These are phyloP conservation scores for Calocybe gangraenosa DNA, from an alignment of 768 basidiomycete species.

Conservation along the genomic window DNA sequence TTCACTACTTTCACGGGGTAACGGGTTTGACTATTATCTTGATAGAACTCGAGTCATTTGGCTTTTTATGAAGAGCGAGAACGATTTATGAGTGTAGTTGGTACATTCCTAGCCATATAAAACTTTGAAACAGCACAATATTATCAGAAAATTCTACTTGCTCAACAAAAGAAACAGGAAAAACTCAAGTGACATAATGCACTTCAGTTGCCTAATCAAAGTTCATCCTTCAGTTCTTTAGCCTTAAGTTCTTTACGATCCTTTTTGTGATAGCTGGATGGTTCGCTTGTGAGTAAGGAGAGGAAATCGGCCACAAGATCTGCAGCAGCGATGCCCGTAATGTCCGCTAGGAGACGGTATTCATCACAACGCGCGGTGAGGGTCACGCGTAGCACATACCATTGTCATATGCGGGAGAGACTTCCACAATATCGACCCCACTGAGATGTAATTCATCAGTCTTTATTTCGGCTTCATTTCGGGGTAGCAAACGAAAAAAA, in stretches of 20 bases:
- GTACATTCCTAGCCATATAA: constrained; percentile 32
- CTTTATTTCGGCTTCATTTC: too few species aligned
- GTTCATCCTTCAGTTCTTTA: constrained; percentile 7
- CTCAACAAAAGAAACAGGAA: too few species aligned
- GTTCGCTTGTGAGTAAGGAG: constrained; percentile 48
- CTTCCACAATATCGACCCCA: constrained; percentile 72
- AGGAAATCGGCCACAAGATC: constrained; percentile 68
- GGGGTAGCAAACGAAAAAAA: neutral
- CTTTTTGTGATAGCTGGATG: constrained; percentile 19
- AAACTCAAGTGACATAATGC: too few species aligned
- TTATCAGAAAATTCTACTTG: too few species aligned
- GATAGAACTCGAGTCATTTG: constrained; percentile 35
- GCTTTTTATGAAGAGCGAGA: constrained; percentile 42
- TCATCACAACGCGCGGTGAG: neutral
- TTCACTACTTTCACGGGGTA: too few species aligned
- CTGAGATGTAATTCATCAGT: constrained; percentile 29
- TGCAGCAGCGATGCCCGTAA: constrained; percentile 66
- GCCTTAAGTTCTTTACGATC: neutral
- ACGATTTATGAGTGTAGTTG: constrained; percentile 33
- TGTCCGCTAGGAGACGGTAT: constrained; percentile 41
- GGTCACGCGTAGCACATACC: constrained; percentile 32
- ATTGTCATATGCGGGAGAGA: constrained; percentile 69
- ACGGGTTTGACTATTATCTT: too few species aligned
- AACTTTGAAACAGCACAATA: too few species aligned
- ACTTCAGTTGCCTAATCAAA: constrained; percentile 1